These are phyloP conservation scores for Hordeum marinum DNA, from an alignment of 176 grass and related monocot species.

Conservation along the genomic window DNA sequence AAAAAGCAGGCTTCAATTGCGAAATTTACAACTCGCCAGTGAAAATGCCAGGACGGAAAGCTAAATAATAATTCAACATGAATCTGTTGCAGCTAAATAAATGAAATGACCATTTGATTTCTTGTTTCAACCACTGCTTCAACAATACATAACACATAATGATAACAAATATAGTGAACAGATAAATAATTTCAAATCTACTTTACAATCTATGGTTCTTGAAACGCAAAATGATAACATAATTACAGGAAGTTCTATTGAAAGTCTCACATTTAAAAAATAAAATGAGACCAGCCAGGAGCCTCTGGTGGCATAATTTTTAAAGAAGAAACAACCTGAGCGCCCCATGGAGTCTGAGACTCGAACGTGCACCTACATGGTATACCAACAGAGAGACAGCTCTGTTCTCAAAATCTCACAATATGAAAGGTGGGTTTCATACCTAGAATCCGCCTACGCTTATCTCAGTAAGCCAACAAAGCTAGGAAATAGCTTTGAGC, in stretches of 20 bases:
- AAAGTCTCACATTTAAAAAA: not conserved
- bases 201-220: not conserved
- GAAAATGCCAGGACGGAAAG: not conserved
- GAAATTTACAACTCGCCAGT: not conserved
- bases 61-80: not conserved
- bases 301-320: not conserved
- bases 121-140: not conserved
- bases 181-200: not conserved
- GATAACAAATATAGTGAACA: not conserved
- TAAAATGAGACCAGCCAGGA: not conserved
- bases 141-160: not conserved
- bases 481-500: not conserved
- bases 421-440: not conserved
- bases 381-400: not conserved
- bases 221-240: not conserved
- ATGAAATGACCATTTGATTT: not conserved
- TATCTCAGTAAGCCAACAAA: not conserved
- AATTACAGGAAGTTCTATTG: not conserved
- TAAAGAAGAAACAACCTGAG: not conserved
- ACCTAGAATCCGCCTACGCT: not conserved
- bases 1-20: not conserved
- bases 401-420: not conserved
- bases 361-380: not conserved
- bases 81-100: not conserved
- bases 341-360: not conserved